Evolutionary conservation across 345 rosid species (phyloP).

Genomic region (Draba incana): DNA sequence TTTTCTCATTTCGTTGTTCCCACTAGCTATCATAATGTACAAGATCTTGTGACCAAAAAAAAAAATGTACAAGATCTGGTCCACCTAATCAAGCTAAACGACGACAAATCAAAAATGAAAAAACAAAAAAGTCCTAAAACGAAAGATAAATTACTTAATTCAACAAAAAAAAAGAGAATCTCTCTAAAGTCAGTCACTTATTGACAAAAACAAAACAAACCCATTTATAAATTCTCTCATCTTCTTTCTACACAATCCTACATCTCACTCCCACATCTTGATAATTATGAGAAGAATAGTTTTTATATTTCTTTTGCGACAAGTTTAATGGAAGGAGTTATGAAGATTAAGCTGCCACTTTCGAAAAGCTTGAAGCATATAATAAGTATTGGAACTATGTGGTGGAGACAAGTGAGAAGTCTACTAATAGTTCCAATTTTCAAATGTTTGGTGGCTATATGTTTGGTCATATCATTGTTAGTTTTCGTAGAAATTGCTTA

Average conservation of each 20-base stretch:
- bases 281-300: neutral
- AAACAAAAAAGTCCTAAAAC: neutral
- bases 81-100: constrained; percentile 28
- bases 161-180: constrained; percentile 20
- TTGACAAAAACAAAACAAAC: constrained; percentile 3
- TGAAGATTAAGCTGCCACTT: constrained; percentile 12
- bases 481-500: constrained; percentile 55
- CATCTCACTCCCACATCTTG: constrained; percentile 11
- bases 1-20: constrained; percentile 20
- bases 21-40: constrained; percentile 28
- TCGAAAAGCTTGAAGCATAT: constrained; percentile 28
- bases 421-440: constrained; percentile 52
- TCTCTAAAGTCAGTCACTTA: constrained; percentile 29
- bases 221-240: constrained; percentile 4
- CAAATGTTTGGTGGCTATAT: constrained; percentile 46
- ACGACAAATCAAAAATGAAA: neutral
- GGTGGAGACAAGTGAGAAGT: constrained; percentile 44
- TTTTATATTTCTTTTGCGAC: neutral
- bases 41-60: too few species aligned
- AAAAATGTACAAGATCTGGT: constrained; percentile 28
- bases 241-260: neutral
- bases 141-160: constrained; percentile 16
- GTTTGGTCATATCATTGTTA: constrained; percentile 58
- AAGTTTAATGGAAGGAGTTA: constrained; percentile 5
- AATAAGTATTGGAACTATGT: constrained; percentile 37